A percentile compares a stretch with the other conserved stretches of the same genome.
phyloP scores from a whole-genome alignment of 2,329 filamentous ascomycete species.

The Ceratocystis eucalypticola region DNA sequence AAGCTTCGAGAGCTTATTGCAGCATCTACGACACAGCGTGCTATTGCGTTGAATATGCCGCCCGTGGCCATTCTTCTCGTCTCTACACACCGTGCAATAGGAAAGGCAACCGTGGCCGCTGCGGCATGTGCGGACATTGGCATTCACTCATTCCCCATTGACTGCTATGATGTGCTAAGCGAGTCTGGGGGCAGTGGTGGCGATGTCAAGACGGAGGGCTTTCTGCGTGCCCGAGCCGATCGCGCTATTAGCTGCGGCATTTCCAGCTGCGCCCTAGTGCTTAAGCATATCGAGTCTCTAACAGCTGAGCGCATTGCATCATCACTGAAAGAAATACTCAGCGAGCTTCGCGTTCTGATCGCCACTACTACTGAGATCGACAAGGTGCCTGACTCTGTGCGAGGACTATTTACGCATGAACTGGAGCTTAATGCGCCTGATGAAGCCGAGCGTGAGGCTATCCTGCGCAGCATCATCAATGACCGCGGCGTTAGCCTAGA shows the following conservation, averaged over 20 bases:
- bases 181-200: slow-evolving; percentile 48
- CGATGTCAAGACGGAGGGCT: slow-evolving; percentile 88
- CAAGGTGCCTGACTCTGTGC: slow-evolving; percentile 79
- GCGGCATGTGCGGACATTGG: slow-evolving; percentile 79
- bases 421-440: slow-evolving; percentile 87
- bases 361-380: slow-evolving; percentile 93
- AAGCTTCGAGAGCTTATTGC: slow-evolving; percentile 73
- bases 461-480: slow-evolving; percentile 64
- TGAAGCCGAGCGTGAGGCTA: slow-evolving; percentile 79
- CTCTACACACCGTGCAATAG: slow-evolving; percentile 85
- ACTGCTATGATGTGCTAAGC: slow-evolving; percentile 88
- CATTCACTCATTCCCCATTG: slow-evolving; percentile 75
- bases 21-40: slow-evolving; percentile 75
- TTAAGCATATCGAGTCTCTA: slow-evolving; percentile 80
- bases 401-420: slow-evolving; percentile 88
- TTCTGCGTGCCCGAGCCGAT: slow-evolving; percentile 75
- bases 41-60: slow-evolving; percentile 74
- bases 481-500: slow-evolving; percentile 65
- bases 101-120: slow-evolving; percentile 67
- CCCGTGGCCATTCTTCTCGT: slow-evolving; percentile 77
- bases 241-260: slow-evolving; percentile 78
- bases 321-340: slow-evolving; percentile 69
- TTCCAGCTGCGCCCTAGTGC: slow-evolving; percentile 68
- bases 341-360: slow-evolving; percentile 68
- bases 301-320: slow-evolving; percentile 82